Percentiles rank a stretch among this genome's conserved stretches.
Evolutionary conservation across 163 green algal species (phyloP).

Genomic region (Chlamydomonas reinhardtii): DNA sequence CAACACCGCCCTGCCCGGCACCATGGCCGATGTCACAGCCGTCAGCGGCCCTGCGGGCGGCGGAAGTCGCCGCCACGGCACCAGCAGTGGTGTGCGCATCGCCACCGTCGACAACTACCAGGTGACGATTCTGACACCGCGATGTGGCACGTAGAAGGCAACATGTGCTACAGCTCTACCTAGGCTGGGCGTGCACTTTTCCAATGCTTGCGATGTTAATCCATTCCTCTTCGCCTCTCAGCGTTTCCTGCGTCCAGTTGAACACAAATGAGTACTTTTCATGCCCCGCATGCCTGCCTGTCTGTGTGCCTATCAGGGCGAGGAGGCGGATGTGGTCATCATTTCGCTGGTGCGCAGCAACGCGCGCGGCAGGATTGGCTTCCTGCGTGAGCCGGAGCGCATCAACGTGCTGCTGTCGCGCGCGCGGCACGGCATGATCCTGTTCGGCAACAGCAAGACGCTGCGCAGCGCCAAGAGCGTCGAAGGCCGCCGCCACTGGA

Average conservation of each 20-base stretch:
- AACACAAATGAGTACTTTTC: no score
- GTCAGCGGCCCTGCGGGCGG: background rate
- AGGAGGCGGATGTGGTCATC: slow-evolving; percentile 60
- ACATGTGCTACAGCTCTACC: no score
- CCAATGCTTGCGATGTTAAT: no score
- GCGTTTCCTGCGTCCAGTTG: no score
- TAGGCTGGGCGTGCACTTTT: no score
- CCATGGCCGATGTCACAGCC: background rate
- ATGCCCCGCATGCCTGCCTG: no score
- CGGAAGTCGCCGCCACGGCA: background rate
- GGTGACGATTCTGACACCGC: no score
- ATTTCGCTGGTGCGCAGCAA: slow-evolving; percentile 75
- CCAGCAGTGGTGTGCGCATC: slow-evolving; percentile 59
- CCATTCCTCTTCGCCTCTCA: no score
- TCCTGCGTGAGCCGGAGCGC: slow-evolving; percentile 71
- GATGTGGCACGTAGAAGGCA: no score
- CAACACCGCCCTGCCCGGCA: background rate
- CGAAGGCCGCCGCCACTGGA: slow-evolving; percentile 53
- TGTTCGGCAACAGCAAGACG: slow-evolving; percentile 60
- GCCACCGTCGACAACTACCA: slow-evolving; percentile 87
- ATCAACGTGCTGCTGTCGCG: slow-evolving; percentile 84
- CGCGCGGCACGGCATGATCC: slow-evolving; percentile 71
- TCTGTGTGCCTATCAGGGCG: slow-evolving; percentile 41
- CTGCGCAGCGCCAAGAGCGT: slow-evolving; percentile 50
- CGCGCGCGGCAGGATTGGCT: slow-evolving; percentile 69